phyloP scores from a whole-genome alignment of 2,329 filamentous ascomycete species.

The Eurotiales sp. region DNA sequence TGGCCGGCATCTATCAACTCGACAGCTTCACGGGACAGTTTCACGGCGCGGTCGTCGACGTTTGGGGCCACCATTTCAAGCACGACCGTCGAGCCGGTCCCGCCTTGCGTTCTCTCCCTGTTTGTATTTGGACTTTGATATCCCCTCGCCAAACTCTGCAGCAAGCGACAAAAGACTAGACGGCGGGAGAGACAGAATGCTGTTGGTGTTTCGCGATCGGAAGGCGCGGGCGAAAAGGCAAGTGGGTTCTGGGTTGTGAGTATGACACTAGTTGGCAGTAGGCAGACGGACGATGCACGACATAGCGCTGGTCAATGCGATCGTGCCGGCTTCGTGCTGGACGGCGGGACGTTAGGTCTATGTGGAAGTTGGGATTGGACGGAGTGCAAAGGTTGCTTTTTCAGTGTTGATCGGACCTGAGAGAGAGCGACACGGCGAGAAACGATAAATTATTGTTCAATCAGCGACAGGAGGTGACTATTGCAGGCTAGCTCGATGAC shows the following conservation, averaged over 20 bases:
- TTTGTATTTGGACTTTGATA: too few species aligned
- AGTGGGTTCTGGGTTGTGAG: constrained; percentile 3
- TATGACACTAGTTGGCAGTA: background rate
- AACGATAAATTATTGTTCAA: background rate
- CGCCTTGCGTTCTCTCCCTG: too few species aligned
- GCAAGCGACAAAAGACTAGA: too few species aligned
- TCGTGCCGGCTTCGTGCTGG: background rate
- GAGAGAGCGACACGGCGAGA: background rate
- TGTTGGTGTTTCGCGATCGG: background rate
- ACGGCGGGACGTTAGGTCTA: background rate
- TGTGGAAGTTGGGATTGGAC: too few species aligned
- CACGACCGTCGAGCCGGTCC: constrained; percentile 6
- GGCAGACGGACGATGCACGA: background rate
- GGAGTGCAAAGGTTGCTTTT: background rate
- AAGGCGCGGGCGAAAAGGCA: constrained; percentile 8
- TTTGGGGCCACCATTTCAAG: constrained; percentile 40
- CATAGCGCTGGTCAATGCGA: constrained; percentile 6
- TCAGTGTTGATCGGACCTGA: background rate
- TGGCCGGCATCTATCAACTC: constrained; percentile 44
- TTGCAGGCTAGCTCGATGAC: background rate
- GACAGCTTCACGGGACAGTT: constrained; percentile 46
- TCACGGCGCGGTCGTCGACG: constrained; percentile 44
- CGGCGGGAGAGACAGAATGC: too few species aligned
- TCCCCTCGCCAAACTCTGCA: too few species aligned
- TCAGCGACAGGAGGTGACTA: too few species aligned